Percentiles rank a stretch among this genome's conserved stretches.
phyloP scores from a whole-genome alignment of 306 rosid species.

The Trichosanthes cucumerina region DNA sequence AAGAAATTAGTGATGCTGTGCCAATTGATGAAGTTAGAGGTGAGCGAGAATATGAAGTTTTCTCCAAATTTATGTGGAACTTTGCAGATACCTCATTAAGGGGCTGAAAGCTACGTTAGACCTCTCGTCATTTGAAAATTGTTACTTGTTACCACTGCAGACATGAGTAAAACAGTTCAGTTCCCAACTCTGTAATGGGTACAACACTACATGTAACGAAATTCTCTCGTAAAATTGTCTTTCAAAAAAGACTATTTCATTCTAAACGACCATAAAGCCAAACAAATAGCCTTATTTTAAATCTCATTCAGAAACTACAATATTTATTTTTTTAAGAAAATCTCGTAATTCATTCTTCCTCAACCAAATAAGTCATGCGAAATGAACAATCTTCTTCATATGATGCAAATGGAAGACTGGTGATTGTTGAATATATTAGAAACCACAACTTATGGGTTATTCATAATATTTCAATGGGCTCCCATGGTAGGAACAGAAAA shows the following conservation, averaged over 20 bases:
- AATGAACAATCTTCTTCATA: neutral
- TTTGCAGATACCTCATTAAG: conserved; percentile 41
- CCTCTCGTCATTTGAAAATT: neutral
- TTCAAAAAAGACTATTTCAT: neutral
- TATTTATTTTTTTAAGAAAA: neutral
- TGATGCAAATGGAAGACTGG: neutral
- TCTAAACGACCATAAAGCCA: neutral
- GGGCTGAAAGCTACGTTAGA: neutral
- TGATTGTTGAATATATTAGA: neutral
- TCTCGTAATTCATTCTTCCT: neutral
- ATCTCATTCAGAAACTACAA: neutral
- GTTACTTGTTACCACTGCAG: neutral
- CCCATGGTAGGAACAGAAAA: neutral
- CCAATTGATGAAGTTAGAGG: conserved; percentile 44
- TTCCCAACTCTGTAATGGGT: neutral
- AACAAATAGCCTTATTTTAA: neutral
- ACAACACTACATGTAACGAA: neutral
- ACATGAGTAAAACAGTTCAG: neutral
- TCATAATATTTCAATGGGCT: neutral
- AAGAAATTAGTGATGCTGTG: conserved; percentile 45
- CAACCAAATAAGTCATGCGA: neutral
- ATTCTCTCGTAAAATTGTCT: neutral
- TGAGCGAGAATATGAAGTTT: conserved; percentile 23
- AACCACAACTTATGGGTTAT: neutral
- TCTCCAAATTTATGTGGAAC: conserved; percentile 23